Evolutionary conservation across 2,329 filamentous ascomycete species (phyloP), one percentile per base, ranked within the genome.

Genomic region (Arthrobotrys sphaeroides): DNA sequence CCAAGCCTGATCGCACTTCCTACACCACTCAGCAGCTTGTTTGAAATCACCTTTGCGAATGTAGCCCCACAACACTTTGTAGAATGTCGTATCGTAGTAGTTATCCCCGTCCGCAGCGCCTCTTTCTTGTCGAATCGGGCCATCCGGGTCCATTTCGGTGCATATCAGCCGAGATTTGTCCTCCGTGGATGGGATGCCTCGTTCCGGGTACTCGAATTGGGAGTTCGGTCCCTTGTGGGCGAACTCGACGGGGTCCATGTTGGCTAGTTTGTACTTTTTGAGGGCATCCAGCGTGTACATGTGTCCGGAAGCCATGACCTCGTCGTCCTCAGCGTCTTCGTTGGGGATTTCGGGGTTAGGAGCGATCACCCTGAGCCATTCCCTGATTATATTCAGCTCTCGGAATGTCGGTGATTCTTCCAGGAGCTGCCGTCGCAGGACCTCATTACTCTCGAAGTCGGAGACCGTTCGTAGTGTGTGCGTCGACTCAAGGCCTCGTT

Each of bases 1-100:
- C 94, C 94, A 99, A 76, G 90, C 88, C 83, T 98, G 94, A 7
- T 92, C 92, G 73, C 91, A 88, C 79, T 94, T 91, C 51, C 90
- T 85, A 80, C 93, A 96, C 92, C 93, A 97, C 55, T 94, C 91
- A 65, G 89, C 88, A 77, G 98, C 91, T 38, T 91, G 88, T 6
- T 87, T 83, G 83, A 91, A 88, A 76, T 89, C 90, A n/a, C 95
- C 95, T 49, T 93, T 89, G 55, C 94, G 89, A 61, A 99, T 85
- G 85, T 97, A 91, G 82, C 97, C 93, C 84, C 93, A 98, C 83
- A 92, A 95, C n/a, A 92, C 91, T 75, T 94, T 87, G 94, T 95
- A 98, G 51, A 96, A 91, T 1, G 93, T 91, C 62, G 90, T 88
- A 83, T 99, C 95, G 77, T 94, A 95, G 80, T 90, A 94, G 78